These are phyloP conservation scores for Lavandula angustifolia DNA, from an alignment of 257 asterid genomes.

Conservation along the genomic window DNA sequence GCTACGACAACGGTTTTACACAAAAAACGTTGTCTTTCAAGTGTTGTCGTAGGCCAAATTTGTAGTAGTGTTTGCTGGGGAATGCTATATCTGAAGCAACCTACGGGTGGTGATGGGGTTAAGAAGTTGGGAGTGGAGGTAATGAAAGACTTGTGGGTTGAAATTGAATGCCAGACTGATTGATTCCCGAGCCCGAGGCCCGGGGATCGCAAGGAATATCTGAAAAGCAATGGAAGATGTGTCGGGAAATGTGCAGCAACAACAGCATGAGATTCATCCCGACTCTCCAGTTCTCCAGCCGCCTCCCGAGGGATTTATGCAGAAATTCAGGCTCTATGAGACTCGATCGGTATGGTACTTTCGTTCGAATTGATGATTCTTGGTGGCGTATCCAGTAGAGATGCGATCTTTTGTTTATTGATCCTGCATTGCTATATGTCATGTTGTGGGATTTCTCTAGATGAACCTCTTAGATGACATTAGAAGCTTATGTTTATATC, in stretches of 20 bases:
- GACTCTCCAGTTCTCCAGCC: slow-evolving; percentile 38
- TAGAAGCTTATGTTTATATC: slow-evolving; percentile 20
- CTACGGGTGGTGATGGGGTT: slow-evolving; percentile 44
- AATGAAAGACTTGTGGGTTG: slow-evolving; percentile 30
- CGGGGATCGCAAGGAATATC: slow-evolving; percentile 52
- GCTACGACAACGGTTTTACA: too few relatives aligned
- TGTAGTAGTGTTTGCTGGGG: slow-evolving; percentile 27
- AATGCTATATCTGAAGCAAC: slow-evolving; percentile 64
- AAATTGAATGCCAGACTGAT: slow-evolving; percentile 74
- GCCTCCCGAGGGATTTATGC: slow-evolving; percentile 62
- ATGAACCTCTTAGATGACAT: slow-evolving; percentile 12
- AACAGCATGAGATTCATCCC: slow-evolving; percentile 37
- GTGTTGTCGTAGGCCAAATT: too few relatives aligned
- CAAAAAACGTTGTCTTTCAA: too few relatives aligned
- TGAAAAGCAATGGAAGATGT: slow-evolving; percentile 48
- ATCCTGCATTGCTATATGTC: slow-evolving; percentile 16
- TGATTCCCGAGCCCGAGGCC: slow-evolving; percentile 89
- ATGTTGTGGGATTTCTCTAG: slow-evolving; percentile 25
- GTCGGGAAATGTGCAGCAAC: slow-evolving; percentile 41
- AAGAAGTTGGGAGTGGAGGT: slow-evolving; percentile 37
- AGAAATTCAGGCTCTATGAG: slow-evolving; percentile 90
- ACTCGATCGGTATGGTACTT: slow-evolving; percentile 71
- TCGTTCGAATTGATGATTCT: slow-evolving; percentile 23
- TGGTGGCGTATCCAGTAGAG: slow-evolving; percentile 2
- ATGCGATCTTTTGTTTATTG: slow-evolving; percentile 22